These are phyloP conservation scores for Fusarium sarcochroum DNA, from an alignment of 2,329 filamentous ascomycete genomes.

Conservation along the genomic window DNA sequence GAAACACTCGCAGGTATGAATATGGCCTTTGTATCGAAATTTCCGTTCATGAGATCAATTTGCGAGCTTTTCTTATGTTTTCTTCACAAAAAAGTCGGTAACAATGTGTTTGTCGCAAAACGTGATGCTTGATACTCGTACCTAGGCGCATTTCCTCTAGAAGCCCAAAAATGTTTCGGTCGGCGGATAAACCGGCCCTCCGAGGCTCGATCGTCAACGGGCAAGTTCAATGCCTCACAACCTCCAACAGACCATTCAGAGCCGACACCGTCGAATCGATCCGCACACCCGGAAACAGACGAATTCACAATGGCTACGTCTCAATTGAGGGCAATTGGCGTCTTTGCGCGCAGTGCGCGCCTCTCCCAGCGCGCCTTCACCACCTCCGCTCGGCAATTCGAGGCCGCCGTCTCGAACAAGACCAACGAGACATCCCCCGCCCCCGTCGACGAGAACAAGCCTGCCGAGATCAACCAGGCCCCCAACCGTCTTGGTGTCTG, in stretches of 20 bases:
- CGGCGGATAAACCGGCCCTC: constrained; percentile 43
- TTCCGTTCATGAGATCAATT: not conserved
- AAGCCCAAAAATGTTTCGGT: constrained; percentile 42
- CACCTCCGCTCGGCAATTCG: constrained; percentile 63
- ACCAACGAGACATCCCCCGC: constrained; percentile 60
- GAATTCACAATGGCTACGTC: constrained; percentile 57
- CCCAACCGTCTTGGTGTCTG: constrained; percentile 87
- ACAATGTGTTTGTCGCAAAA: constrained; percentile 19
- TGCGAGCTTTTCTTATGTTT: not conserved
- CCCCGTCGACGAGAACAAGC: constrained; percentile 58
- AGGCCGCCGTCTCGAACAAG: constrained; percentile 58
- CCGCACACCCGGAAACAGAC: constrained; percentile 47
- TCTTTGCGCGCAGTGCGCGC: constrained; percentile 61
- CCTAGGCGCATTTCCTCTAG: constrained; percentile 14
- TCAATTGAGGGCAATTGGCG: constrained; percentile 62
- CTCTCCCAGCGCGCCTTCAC: constrained; percentile 63
- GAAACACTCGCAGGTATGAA: not conserved
- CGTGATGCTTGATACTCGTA: constrained; percentile 3
- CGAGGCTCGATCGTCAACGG: constrained; percentile 24
- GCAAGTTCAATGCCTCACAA: constrained; percentile 45
- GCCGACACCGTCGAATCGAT: constrained; percentile 47
- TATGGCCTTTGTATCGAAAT: not conserved
- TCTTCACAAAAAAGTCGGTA: not conserved
- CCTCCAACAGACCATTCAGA: constrained; percentile 35
- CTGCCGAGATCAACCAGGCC: constrained; percentile 77